Conservation (phyloP, 208 protist species). For the Strigomonas galati region DNA sequence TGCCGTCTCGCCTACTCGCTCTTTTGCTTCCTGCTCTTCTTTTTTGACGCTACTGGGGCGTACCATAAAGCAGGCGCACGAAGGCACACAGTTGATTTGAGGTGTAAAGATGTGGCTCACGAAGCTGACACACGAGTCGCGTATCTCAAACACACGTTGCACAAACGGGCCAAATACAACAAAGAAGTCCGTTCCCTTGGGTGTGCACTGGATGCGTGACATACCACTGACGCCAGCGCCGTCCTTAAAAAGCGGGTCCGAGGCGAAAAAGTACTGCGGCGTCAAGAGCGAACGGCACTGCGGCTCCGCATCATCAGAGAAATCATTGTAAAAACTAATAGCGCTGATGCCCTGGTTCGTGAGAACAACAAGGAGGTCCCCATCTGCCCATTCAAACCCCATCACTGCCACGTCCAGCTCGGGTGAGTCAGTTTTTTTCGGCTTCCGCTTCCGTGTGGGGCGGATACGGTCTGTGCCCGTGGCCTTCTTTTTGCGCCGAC, state of each 20-base stretch:
- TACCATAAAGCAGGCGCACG: not conserved
- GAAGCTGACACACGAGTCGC: not conserved
- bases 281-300: conserved; percentile 20
- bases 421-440: conserved; percentile 7
- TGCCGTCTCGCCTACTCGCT: no score
- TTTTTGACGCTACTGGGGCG: not conserved
- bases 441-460: not conserved
- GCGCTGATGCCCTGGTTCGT: conserved; percentile 44
- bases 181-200: not conserved
- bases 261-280: conserved; percentile 25
- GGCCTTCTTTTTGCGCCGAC: no score
- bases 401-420: conserved; percentile 7
- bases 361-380: conserved; percentile 58
- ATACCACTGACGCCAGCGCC: not conserved
- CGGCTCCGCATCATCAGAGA: conserved; percentile 34
- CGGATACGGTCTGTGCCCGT: not conserved
- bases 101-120: not conserved
- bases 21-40: not conserved
- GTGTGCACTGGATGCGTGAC: not conserved
- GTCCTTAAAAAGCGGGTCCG: conserved; percentile 2
- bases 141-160: not conserved
- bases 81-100: not conserved
- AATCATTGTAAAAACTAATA: conserved; percentile 28
- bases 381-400: conserved; percentile 55
- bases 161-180: not conserved